Evolutionary conservation across 2,329 filamentous ascomycete genomes (phyloP).

Genomic region (Phialophora macrospora): DNA sequence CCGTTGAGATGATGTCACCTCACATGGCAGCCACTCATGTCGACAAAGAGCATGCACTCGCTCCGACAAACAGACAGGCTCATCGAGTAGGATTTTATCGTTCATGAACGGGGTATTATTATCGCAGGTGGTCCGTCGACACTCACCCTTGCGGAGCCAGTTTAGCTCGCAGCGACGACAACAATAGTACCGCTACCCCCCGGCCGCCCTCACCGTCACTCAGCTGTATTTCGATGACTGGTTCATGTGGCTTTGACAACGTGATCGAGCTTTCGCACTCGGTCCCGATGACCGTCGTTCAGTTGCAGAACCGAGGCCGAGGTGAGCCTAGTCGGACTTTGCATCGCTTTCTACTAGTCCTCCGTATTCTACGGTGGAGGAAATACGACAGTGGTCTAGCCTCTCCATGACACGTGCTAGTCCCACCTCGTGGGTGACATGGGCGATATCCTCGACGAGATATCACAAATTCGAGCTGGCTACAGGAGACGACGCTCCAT

Average conservation of each 20-base stretch:
- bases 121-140: not conserved
- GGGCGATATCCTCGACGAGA: slow-evolving; percentile 46
- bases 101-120: slow-evolving; percentile 54
- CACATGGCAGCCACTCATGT: not conserved
- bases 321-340: too few species aligned
- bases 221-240: too few species aligned
- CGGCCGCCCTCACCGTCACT: too few species aligned
- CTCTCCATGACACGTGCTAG: too few species aligned
- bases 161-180: too few species aligned
- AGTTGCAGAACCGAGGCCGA: too few species aligned
- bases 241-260: too few species aligned
- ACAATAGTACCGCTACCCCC: too few species aligned
- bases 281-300: too few species aligned
- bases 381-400: not conserved
- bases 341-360: too few species aligned
- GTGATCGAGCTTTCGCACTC: too few species aligned
- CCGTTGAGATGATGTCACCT: not conserved
- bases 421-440: slow-evolving; percentile 42
- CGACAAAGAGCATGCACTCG: not conserved
- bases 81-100: slow-evolving; percentile 50
- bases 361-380: too few species aligned
- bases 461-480: slow-evolving; percentile 44
- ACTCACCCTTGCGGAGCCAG: not conserved
- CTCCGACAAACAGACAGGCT: not conserved
- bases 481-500: slow-evolving; percentile 39